phyloP scores from a whole-genome alignment of 306 rosid genomes.

The Trifolium repens region DNA sequence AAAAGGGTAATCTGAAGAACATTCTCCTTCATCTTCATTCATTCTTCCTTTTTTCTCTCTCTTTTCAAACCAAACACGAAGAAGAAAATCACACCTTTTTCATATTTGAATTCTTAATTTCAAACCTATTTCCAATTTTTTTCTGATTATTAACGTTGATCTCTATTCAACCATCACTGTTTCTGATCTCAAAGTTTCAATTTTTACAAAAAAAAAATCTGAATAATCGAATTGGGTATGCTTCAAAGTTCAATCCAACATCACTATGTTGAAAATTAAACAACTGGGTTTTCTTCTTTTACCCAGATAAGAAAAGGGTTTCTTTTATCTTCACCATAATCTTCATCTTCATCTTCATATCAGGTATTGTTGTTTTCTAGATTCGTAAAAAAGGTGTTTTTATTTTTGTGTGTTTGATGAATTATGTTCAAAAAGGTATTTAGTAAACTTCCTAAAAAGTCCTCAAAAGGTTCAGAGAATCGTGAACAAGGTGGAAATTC shows the following conservation, averaged over 20 bases:
- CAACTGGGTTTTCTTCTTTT: slow-evolving; percentile 43
- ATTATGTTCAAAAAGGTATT: slow-evolving; percentile 69
- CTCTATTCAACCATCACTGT: slow-evolving; percentile 25
- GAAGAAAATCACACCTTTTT: slow-evolving; percentile 4
- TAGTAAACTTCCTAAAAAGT: slow-evolving; percentile 65
- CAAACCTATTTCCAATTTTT: background rate
- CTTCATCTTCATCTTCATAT: background rate
- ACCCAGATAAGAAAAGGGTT: slow-evolving; percentile 44
- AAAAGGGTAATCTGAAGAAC: slow-evolving; percentile 46
- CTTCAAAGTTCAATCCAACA: slow-evolving; percentile 9
- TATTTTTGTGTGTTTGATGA: slow-evolving; percentile 31
- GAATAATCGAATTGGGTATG: slow-evolving; percentile 22
- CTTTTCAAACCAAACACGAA: slow-evolving; percentile 32
- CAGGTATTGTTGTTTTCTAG: slow-evolving; percentile 20
- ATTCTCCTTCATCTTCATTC: slow-evolving; percentile 38
- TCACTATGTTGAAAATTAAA: slow-evolving; percentile 35
- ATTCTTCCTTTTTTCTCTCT: background rate
- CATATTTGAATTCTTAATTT: slow-evolving; percentile 27
- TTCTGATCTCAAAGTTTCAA: slow-evolving; percentile 39
- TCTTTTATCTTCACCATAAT: background rate
- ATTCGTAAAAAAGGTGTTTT: slow-evolving; percentile 16
- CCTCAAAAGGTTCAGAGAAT: slow-evolving; percentile 58
- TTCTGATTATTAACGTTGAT: slow-evolving; percentile 23
- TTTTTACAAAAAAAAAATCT: slow-evolving; percentile 31
- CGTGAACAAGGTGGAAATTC: slow-evolving; percentile 52